Evolutionary conservation across 2,329 filamentous ascomycete genomes (phyloP).

Genomic region (Helotiales sp.): DNA sequence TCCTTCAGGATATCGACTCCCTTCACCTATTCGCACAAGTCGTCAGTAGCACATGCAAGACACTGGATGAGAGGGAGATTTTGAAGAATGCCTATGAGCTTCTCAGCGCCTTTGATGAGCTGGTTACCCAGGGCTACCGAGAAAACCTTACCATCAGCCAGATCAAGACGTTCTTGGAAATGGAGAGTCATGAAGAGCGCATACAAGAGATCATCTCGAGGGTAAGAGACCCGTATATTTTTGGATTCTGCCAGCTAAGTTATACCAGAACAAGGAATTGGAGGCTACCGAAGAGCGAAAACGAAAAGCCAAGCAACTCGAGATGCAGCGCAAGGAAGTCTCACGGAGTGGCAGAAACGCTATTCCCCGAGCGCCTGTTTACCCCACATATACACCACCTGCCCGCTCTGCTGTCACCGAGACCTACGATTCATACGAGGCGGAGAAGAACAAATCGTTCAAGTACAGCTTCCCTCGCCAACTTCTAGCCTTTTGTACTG

Average conservation of each 20-base stretch:
- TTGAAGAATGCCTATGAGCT: conserved; percentile 93
- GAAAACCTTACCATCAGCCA: conserved; percentile 96
- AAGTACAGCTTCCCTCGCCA: conserved; percentile 60
- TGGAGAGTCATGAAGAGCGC: conserved; percentile 98
- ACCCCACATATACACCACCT: conserved; percentile 87
- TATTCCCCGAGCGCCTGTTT: conserved; percentile 76
- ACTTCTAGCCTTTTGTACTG: conserved; percentile 30
- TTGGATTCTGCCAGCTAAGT: conserved; percentile 35
- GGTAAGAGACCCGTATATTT: conserved; percentile 53
- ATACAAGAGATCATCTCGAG: conserved; percentile 98
- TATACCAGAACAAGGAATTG: conserved; percentile 87
- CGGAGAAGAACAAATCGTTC: conserved; percentile 93
- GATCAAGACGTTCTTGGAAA: conserved; percentile 98
- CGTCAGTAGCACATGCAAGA: conserved; percentile 95
- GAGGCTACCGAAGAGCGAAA: conserved; percentile 98
- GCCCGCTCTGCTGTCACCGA: conserved; percentile 74
- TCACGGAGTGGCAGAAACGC: conserved; percentile 72
- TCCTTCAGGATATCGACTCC: conserved; percentile 98
- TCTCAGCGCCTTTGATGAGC: conserved; percentile 94
- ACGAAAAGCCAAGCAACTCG: conserved; percentile 96
- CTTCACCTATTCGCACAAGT: conserved; percentile 98
- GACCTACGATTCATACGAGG: conserved; percentile 92
- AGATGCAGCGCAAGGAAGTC: conserved; percentile 97
- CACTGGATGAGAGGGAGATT: conserved; percentile 93
- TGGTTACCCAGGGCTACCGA: conserved; percentile 92